Evolutionary conservation across 2,329 filamentous ascomycete genomes (phyloP).

Genomic region (Colletotrichum sp.): DNA sequence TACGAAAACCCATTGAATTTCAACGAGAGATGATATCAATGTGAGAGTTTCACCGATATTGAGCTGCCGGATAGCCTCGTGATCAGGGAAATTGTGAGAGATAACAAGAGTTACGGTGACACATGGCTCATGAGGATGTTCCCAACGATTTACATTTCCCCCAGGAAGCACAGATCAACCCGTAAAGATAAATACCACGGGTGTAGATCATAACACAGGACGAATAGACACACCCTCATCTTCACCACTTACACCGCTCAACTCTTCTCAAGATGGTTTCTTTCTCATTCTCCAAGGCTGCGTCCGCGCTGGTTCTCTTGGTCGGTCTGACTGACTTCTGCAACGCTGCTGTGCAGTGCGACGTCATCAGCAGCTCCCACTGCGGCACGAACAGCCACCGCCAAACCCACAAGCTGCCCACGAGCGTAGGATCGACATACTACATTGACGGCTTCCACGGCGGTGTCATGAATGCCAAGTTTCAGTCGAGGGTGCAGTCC

Average conservation of each 20-base stretch:
- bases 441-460: background rate
- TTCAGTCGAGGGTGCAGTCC: background rate
- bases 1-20: background rate
- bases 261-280: background rate
- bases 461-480: background rate
- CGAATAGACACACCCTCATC: background rate
- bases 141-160: background rate
- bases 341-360: background rate
- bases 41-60: background rate
- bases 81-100: background rate
- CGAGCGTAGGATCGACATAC: background rate
- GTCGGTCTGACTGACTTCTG: background rate
- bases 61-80: background rate
- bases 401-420: background rate
- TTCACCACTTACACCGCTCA: background rate
- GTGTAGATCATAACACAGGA: background rate
- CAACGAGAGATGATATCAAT: background rate
- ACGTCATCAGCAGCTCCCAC: background rate
- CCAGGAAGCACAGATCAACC: background rate
- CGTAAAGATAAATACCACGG: background rate
- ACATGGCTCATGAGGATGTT: background rate
- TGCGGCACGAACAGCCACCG: background rate
- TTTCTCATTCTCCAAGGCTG: background rate
- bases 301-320: background rate
- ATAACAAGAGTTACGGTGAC: background rate